Conservation (phyloP, 805 yeast species). For the Isabelozyma heimii region DNA sequence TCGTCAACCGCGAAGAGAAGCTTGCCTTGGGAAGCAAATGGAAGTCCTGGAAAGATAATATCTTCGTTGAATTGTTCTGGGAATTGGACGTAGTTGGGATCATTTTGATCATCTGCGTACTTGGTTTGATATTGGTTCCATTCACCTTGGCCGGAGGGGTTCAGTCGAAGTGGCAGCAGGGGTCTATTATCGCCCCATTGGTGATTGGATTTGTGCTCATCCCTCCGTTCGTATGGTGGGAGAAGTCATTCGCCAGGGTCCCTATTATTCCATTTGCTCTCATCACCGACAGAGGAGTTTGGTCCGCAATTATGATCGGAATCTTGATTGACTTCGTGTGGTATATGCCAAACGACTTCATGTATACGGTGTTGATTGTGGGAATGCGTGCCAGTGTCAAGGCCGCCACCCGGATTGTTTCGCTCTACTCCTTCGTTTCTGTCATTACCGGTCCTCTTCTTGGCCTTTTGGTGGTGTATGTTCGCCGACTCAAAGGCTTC, state of each 20-base stretch:
- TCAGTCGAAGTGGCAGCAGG: conserved; percentile 53
- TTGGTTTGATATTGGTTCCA: conserved; percentile 70
- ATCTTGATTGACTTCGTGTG: conserved; percentile 59
- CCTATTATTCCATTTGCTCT: conserved; percentile 65
- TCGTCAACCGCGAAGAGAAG: conserved; percentile 37
- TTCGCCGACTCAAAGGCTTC: conserved; percentile 56
- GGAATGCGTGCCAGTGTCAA: conserved; percentile 55
- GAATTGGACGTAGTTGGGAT: conserved; percentile 65
- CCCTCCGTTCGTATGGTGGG: conserved; percentile 64
- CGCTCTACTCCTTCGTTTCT: conserved; percentile 63
- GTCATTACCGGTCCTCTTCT: conserved; percentile 57
- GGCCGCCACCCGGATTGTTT: conserved; percentile 67
- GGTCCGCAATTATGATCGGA: conserved; percentile 65
- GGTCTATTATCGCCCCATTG: conserved; percentile 63
- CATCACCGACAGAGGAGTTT: conserved; percentile 67
- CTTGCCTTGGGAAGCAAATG: conserved; percentile 16
- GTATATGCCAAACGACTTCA: conserved; percentile 67
- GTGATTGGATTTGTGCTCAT: conserved; percentile 62
- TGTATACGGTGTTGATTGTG: conserved; percentile 65
- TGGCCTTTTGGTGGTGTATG: conserved; percentile 49
- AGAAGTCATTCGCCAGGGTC: conserved; percentile 48
- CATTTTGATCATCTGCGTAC: conserved; percentile 48
- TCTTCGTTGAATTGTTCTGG: conserved; percentile 51
- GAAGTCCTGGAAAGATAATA: conserved; percentile 23
- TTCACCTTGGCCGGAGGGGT: conserved; percentile 74